Evolutionary conservation across 2,329 filamentous ascomycete species (phyloP).

Genomic region (Cordyceps fumosorosea): DNA sequence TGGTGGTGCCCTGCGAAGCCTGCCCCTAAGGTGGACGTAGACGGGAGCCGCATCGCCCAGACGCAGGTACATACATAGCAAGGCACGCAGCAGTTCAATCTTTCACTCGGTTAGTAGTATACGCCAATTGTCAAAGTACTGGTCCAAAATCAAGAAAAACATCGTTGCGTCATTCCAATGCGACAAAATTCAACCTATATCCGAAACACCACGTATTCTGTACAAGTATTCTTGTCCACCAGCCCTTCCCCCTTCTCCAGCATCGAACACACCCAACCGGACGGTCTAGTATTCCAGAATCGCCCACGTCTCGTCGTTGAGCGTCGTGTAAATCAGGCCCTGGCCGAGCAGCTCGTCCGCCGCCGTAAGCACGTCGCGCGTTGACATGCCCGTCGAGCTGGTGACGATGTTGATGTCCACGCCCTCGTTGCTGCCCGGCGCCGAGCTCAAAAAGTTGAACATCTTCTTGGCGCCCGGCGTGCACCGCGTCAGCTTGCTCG

Average conservation of each 20-base stretch:
- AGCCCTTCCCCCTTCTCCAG: too few relatives aligned
- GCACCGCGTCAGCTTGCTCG: conserved; percentile 39
- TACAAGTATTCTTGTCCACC: background rate
- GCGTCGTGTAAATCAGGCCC: conserved; percentile 80
- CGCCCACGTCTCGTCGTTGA: conserved; percentile 90
- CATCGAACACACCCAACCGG: background rate
- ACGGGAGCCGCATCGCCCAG: too few relatives aligned
- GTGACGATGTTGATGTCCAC: conserved; percentile 75
- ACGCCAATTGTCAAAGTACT: background rate
- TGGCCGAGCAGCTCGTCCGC: conserved; percentile 70
- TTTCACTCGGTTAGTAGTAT: background rate
- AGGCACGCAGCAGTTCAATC: too few relatives aligned
- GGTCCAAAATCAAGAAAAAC: background rate
- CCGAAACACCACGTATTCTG: conserved; percentile 11
- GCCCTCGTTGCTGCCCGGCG: conserved; percentile 72
- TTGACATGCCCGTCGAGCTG: conserved; percentile 54
- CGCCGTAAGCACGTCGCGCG: conserved; percentile 66
- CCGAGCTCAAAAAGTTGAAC: conserved; percentile 60
- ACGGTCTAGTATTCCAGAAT: conserved; percentile 58
- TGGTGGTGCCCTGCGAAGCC: background rate
- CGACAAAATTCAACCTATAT: conserved; percentile 5
- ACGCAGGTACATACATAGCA: background rate
- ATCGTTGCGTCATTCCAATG: conserved; percentile 8
- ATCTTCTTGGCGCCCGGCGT: conserved; percentile 59
- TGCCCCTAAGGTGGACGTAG: background rate